Base-by-base conservation (phyloP, 306 rosid species). In the Cucumis cinereus region DNA sequence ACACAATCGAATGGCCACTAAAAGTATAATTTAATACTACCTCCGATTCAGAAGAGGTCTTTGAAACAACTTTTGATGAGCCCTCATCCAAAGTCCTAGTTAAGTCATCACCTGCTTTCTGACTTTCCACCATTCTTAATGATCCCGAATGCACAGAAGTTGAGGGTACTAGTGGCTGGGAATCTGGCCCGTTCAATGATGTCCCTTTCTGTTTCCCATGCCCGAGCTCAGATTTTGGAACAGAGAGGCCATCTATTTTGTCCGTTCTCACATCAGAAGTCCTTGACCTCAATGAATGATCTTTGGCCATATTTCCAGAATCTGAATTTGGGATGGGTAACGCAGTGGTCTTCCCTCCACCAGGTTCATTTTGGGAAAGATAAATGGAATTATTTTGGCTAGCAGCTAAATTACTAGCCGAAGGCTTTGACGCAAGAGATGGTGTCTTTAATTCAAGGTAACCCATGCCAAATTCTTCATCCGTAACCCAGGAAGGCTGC, bases 391-490 rank as follows among this genome's bases (percentile, higher is more conserved):
- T 91, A 85, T 88, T 82, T 80, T 84, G 93, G 28, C 26, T 77
- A 53, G 90, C 69, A 59, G 70, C 84, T 47, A 83, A 77, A 88
- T 82, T 87, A 78, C 89, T 86, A 49, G 83, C 83, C 6, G 90
- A 79, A 75, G 97, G 79, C 86, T 92, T 94, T 53, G 88, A 75
- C 41, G 92, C 59, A 71, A 83, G 74, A 6, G 97, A 59, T 75
- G 88, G 84, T n/a, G 92, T 84, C 86, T 90, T 94, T 80, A 87
- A 68, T 49, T 94, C 99, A 78, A 92, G 90, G 83, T 84, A 83
- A 68, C 99, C 99, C 87, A 88, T 94, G 79, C 96, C 91, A 82
- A 94, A 94, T 81, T 94, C 99, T 83, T 94, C 99, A 73, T 94
- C 99, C 0, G 96, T 85, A 69, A 92, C 96, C 98, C 97, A 94